Conservation (phyloP, 495 filamentous ascomycete species). For the Aspergillus cristatus region DNA sequence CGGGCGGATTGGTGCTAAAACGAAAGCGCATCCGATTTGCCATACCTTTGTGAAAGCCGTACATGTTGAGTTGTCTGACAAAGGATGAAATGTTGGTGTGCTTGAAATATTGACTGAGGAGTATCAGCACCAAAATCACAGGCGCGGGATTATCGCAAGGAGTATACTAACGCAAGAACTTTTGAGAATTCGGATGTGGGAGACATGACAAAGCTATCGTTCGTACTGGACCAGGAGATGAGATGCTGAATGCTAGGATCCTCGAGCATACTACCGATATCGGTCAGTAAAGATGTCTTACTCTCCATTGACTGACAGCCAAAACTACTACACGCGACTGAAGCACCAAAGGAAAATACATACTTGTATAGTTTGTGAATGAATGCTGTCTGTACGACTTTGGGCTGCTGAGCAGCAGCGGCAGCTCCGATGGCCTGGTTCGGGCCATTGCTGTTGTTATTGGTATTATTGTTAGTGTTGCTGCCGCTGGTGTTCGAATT, state of each 20-base stretch:
- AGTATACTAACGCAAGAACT: constrained; percentile 74
- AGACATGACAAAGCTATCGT: constrained; percentile 98
- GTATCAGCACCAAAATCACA: constrained; percentile 15
- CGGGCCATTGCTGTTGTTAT: constrained; percentile 28
- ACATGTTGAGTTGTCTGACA: constrained; percentile 97
- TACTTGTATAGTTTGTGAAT: constrained; percentile 99
- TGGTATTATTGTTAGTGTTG: no score
- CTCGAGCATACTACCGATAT: constrained; percentile 74
- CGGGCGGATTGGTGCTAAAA: background rate
- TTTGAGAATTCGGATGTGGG: constrained; percentile 97
- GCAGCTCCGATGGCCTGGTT: constrained; percentile 54
- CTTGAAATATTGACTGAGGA: constrained; percentile 82
- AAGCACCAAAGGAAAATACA: constrained; percentile 17
- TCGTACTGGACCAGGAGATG: constrained; percentile 88
- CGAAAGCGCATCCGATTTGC: no score
- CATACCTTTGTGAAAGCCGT: constrained; percentile 98
- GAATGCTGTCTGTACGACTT: constrained; percentile 98
- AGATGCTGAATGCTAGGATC: constrained; percentile 86
- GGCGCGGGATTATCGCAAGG: constrained; percentile 6
- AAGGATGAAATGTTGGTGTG: constrained; percentile 99
- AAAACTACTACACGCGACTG: background rate
- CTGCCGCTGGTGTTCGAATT: no score
- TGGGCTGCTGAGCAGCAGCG: constrained; percentile 86
- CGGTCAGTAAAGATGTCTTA: constrained; percentile 7
- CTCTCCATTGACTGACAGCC: background rate